phyloP scores from a whole-genome alignment of 2,329 filamentous ascomycete genomes.

The Colletotrichum sp. region DNA sequence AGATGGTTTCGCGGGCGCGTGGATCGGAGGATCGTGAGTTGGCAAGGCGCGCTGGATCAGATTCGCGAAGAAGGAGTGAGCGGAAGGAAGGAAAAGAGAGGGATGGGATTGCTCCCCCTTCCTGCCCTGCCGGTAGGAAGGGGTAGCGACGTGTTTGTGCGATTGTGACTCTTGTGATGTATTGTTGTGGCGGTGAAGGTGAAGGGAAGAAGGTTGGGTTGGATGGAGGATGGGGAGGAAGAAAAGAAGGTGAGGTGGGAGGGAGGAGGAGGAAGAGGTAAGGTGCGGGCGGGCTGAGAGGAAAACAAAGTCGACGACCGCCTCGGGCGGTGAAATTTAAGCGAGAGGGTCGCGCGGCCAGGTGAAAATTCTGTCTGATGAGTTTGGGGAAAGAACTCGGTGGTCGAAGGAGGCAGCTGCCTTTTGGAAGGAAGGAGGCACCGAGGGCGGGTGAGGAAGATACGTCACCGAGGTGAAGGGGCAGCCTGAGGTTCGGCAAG shows the following conservation, averaged over 20 bases:
- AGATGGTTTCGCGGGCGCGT: neutral
- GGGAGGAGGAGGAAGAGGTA: neutral
- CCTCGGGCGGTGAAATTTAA: neutral
- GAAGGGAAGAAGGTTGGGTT: neutral
- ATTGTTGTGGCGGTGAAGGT: neutral
- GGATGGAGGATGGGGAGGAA: neutral
- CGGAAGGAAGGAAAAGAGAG: neutral
- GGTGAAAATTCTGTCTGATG: neutral
- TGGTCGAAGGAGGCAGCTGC: neutral
- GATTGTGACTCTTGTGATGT: neutral
- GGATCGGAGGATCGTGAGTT: neutral
- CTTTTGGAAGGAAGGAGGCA: neutral
- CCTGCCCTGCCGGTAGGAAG: neutral
- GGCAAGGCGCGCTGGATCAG: too few species aligned
- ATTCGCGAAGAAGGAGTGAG: neutral
- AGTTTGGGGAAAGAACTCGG: neutral
- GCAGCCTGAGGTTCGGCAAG: neutral
- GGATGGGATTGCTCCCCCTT: neutral
- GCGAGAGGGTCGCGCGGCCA: neutral
- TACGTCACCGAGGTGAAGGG: neutral
- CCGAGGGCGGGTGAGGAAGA: neutral
- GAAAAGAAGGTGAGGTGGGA: neutral
- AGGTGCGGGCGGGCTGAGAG: neutral
- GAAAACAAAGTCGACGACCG: neutral
- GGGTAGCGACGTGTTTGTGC: neutral